phyloP scores from a whole-genome alignment of 2,329 filamentous ascomycete species.

The Sordariomycetes sp. region DNA sequence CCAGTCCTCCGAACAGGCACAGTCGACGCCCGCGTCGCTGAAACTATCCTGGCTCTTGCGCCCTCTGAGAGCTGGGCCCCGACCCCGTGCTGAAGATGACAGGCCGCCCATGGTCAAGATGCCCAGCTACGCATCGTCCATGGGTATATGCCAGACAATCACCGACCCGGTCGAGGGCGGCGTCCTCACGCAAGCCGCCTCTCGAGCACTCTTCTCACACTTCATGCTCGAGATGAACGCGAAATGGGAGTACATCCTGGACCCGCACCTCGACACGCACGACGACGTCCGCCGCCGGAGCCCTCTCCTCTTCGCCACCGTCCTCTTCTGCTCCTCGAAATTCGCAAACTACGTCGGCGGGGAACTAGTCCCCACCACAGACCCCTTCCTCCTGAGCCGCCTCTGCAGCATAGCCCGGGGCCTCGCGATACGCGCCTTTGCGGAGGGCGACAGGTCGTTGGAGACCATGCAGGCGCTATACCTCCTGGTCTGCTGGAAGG shows the following conservation, averaged over 20 bases:
- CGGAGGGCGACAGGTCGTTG: conserved; percentile 9
- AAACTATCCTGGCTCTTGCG: background rate
- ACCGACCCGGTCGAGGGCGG: background rate
- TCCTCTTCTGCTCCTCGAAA: background rate
- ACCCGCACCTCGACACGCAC: background rate
- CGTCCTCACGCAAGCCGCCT: background rate
- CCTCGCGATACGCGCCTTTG: conserved; percentile 7
- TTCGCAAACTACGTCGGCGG: background rate
- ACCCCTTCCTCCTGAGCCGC: background rate
- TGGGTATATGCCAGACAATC: background rate
- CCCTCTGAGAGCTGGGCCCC: background rate
- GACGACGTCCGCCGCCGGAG: background rate
- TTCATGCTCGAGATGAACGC: background rate
- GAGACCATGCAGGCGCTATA: conserved; percentile 11
- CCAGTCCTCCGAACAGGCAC: background rate
- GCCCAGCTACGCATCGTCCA: background rate
- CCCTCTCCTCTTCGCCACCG: background rate
- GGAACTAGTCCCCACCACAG: background rate
- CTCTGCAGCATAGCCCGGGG: conserved; percentile 7
- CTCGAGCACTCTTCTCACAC: background rate
- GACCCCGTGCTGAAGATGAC: background rate
- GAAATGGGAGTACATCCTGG: background rate
- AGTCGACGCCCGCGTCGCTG: background rate
- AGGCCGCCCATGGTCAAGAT: background rate
- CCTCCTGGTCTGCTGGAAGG: conserved; percentile 10